Evolutionary conservation across 2,329 filamentous ascomycete genomes (phyloP), one percentile per base, ranked within the genome.

Genomic region (Aureobasidium leucospermi): DNA sequence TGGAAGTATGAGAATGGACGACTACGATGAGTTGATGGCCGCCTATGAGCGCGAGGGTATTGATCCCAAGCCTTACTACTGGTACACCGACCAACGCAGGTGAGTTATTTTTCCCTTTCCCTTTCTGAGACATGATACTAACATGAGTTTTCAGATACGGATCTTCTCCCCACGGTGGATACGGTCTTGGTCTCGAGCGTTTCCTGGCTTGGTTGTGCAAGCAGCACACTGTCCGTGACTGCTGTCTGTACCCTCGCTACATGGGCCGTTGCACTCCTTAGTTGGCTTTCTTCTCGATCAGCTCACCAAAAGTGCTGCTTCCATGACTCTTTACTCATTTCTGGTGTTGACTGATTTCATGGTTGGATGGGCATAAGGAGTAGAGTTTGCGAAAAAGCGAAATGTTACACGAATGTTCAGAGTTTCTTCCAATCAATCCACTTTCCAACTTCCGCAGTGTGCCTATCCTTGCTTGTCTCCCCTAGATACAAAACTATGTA

Each of bases 1-100:
- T 63, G 94, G 93, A 5, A 91, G 86, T 67, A 97, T 99, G 93
- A 91, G 94, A 74, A 95, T 96, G 84, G 85, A 92, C 71, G 86
- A 89, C 71, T 90, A 89, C 71, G 89, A 96, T 13, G 91, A 96
- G 79, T 78, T 96, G 65, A 86, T 96, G 80, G 86, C 81, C 28
- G 94, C 90, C 1, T 99, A 95, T 73, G 85, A 90, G 75, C 85
- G 87, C 63, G 88, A 96, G 76, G 87, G 87, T 42, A 95, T 97
- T 73, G 85, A 89, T 67, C 85, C 91, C 19, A 83, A 83, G 67
- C 86, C 87, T 47, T 97, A 97, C 78, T 97, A 95, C 81, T 99
- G 94, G 94, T 99, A 97, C 79, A 95, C 91, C 34, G 94, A 96
- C 77, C 91, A 96, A 83, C 82, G 92, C 72, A 96, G 94, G 89